Evolutionary conservation across 2,329 filamentous ascomycete genomes (phyloP), one percentile per base, ranked within the genome.

Genomic region (Alternaria tenuissima): DNA sequence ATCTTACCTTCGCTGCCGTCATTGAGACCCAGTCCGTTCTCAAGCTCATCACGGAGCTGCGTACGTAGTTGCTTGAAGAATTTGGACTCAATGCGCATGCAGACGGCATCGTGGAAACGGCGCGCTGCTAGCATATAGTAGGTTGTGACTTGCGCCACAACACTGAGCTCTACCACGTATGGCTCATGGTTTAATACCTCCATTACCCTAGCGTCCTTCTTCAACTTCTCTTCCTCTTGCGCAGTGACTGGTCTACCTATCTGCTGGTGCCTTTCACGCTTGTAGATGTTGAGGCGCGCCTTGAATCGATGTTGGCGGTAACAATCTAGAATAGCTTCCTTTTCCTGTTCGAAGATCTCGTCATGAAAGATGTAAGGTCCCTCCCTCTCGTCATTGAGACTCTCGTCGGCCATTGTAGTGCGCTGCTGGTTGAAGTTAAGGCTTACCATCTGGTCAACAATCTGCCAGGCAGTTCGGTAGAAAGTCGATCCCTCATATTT

Each of bases 111-210:
- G 0, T 87, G 82, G 67, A 92, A 90, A 1, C 90, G 85, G 34
- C 83, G 79, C 0, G 87, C 85, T 0, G 91, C 89, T 5, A 89
- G 85, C 47, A 86, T 82, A 70, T 93, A 93, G 74, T 93, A 93
- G 0, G 86, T 89, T 0, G 89, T 81, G 44, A 91, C 83, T 4
- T 87, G 87, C 0, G 88, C 83, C 0, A 90, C 85, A 0, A 90
- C 86, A 8, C 84, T 81, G 0, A 93, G 76, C 70, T 92, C 90
- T 0, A 79, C 76, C 1, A 81, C 72, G 65, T 87, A 92, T 0
- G 82, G 80, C 67, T 93, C 90, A 0, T 80, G 73, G 0, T 83
- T 84, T 11, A 92, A 79, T 26, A 74, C 48, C 1, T 42, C 34
- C 6, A 61, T 63, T 43, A 68, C 68, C 2, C 52, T 56, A 2